Evolutionary conservation across 352 stramenopile genomes (phyloP).

Genomic region (Pythium insidiosum): DNA sequence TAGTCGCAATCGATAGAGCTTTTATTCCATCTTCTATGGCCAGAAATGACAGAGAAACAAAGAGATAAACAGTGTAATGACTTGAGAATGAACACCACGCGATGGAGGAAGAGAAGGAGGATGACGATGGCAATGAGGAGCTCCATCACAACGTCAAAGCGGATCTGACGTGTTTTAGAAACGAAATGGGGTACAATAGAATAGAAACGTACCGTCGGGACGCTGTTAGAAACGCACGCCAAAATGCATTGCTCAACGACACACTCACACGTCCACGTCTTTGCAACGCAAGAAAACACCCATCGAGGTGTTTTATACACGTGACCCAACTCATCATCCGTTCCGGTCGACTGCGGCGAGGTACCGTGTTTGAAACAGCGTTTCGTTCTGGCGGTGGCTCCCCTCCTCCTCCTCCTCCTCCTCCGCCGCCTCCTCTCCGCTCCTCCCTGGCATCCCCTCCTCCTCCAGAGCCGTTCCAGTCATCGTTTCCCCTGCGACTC

Average conservation of each 20-base stretch:
- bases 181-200: constrained; percentile 4
- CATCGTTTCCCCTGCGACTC: no score
- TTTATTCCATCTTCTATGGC: no score
- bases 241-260: no score
- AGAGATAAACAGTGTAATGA: no score
- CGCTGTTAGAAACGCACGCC: constrained; percentile 5
- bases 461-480: no score
- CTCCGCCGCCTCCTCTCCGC: neutral
- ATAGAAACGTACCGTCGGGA: no score
- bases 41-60: no score
- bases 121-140: constrained; percentile 1
- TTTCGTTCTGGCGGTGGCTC: constrained; percentile 11
- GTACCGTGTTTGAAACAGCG: neutral
- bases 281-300: no score
- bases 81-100: no score
- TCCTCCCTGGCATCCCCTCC: neutral
- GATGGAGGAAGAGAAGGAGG: neutral
- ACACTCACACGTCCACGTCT: constrained; percentile 5
- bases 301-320: constrained; percentile 2
- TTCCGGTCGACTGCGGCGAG: no score
- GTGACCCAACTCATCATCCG: no score
- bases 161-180: constrained; percentile 7
- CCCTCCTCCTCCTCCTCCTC: neutral
- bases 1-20: no score
- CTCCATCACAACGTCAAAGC: neutral